Base-by-base conservation (phyloP, 495 filamentous ascomycete species). In the Talaromyces ruber region DNA sequence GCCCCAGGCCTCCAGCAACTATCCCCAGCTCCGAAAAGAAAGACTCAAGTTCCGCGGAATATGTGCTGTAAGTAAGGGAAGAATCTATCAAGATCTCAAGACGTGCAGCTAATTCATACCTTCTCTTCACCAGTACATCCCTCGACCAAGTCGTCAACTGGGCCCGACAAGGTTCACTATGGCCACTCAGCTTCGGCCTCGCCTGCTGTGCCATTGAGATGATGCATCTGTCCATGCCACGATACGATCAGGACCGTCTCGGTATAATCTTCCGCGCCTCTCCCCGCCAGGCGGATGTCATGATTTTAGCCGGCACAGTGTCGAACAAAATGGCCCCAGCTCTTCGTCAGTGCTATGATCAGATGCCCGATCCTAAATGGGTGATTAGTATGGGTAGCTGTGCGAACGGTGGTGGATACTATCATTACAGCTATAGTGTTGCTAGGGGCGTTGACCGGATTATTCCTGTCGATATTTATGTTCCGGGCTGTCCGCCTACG, bases 261-360 rank as follows among this genome's bases (percentile, higher is more conserved):
- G 92, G 92, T 58, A 95, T 96, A 75, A 95, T 96, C 67, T 96
- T 96, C 84, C 89, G 92, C 56, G 92, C 91, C 55, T 94, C 90
- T 24, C 92, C 92, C 6, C 88, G 92, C 6, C 92, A 96, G 75
- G 90, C 89, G 53, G 92, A 96, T 76, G 90, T 96, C 62, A 96
- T 96, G 92, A 94, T 96, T 65, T 91, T 96, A 2, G 92, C 92
- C 14, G 92, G 92, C 39, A 96, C 92, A 2, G 82, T 96, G 37
- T 93, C 90, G 54, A 96, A 96, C 80, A 96, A 96, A 81, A 96
- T 96, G 92, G 92, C 91, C 2, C 91, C 92, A 14, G 92, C 92
- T 4, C 77, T 96, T 71, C 79, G 92, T 65, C 91, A 93, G 74
- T 89, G 93, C 25, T 96, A 96, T 74, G 92, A 96, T 71, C 92